These are phyloP conservation scores for Debaryomyces sp. DNA, from an alignment of 1,139 yeast genomes.

Conservation along the genomic window DNA sequence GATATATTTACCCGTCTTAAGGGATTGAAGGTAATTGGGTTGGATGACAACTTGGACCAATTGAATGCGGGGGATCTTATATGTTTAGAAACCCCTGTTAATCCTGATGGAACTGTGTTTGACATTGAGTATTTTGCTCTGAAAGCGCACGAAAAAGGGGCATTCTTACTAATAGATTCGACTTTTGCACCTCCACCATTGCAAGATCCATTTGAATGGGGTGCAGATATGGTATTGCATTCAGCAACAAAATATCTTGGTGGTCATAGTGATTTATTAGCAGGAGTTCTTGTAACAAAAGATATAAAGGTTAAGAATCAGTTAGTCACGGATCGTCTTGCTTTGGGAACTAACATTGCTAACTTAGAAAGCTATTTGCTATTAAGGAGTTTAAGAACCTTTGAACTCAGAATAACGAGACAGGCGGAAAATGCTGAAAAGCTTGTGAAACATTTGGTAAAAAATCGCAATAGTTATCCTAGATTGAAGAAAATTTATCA, in stretches of 20 bases:
- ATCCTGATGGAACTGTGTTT: conserved; percentile 75
- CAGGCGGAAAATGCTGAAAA: conserved; percentile 69
- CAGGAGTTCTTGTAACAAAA: conserved; percentile 75
- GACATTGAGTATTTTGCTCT: conserved; percentile 66
- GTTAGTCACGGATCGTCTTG: conserved; percentile 62
- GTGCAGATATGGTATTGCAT: conserved; percentile 84
- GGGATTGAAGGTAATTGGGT: conserved; percentile 54
- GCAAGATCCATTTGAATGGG: conserved; percentile 67
- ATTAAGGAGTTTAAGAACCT: conserved; percentile 79
- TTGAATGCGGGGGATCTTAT: conserved; percentile 72
- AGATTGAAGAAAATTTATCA: conserved; percentile 59
- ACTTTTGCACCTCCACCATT: conserved; percentile 95
- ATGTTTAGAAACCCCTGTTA: conserved; percentile 86
- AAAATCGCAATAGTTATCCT: conserved; percentile 50
- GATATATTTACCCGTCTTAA: conserved; percentile 62
- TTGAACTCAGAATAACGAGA: conserved; percentile 63
- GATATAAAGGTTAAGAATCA: conserved; percentile 45
- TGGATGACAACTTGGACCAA: conserved; percentile 52
- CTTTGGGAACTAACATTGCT: conserved; percentile 77
- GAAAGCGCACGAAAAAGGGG: conserved; percentile 71
- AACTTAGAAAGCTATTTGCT: conserved; percentile 76
- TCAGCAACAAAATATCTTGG: conserved; percentile 92
- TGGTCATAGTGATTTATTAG: conserved; percentile 89
- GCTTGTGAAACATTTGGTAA: conserved; percentile 60
- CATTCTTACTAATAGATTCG: conserved; percentile 72